Conservation (phyloP, 352 stramenopile genomes). For the Phytophthora tubulina region DNA sequence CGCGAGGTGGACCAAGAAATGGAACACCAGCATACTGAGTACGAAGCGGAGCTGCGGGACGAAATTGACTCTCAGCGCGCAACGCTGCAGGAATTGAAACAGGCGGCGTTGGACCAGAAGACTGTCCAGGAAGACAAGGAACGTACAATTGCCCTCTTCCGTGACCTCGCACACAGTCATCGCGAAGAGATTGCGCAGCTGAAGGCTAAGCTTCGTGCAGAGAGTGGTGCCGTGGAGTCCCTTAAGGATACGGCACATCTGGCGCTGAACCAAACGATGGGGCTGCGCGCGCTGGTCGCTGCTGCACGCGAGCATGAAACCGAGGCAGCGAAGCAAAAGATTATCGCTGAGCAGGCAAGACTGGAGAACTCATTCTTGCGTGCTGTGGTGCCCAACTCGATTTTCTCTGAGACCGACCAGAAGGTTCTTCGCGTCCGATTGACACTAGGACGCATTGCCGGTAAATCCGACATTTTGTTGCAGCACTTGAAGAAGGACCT, state of each 20-base stretch:
- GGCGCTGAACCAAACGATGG: slow-evolving; percentile 81
- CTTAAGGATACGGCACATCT: slow-evolving; percentile 80
- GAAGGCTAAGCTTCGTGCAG: slow-evolving; percentile 76
- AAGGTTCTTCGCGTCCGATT: slow-evolving; percentile 79
- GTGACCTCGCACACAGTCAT: slow-evolving; percentile 70
- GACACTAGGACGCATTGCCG: slow-evolving; percentile 66
- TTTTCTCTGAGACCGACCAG: slow-evolving; percentile 81
- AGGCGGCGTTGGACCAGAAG: slow-evolving; percentile 58
- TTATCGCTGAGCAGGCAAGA: slow-evolving; percentile 69
- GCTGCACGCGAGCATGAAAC: slow-evolving; percentile 71
- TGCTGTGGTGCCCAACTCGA: slow-evolving; percentile 70
- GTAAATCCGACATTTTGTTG: slow-evolving; percentile 78
- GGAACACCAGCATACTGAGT: slow-evolving; percentile 89
- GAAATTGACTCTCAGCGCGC: slow-evolving; percentile 76
- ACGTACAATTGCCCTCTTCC: slow-evolving; percentile 83
- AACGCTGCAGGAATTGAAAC: slow-evolving; percentile 69
- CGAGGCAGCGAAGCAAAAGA: slow-evolving; percentile 76
- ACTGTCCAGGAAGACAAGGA: slow-evolving; percentile 81
- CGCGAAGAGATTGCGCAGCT: slow-evolving; percentile 82
- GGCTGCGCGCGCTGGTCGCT: slow-evolving; percentile 64
- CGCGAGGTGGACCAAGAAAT: slow-evolving; percentile 90
- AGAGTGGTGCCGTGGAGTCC: slow-evolving; percentile 75
- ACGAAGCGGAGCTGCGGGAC: slow-evolving; percentile 75
- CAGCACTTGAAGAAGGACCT: slow-evolving; percentile 76
- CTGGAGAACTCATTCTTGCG: slow-evolving; percentile 78